A percentile compares a stretch with the other conserved stretches of the same genome.
phyloP scores from a whole-genome alignment of 1,139 yeast genomes.

The Debaryomyces sp. region DNA sequence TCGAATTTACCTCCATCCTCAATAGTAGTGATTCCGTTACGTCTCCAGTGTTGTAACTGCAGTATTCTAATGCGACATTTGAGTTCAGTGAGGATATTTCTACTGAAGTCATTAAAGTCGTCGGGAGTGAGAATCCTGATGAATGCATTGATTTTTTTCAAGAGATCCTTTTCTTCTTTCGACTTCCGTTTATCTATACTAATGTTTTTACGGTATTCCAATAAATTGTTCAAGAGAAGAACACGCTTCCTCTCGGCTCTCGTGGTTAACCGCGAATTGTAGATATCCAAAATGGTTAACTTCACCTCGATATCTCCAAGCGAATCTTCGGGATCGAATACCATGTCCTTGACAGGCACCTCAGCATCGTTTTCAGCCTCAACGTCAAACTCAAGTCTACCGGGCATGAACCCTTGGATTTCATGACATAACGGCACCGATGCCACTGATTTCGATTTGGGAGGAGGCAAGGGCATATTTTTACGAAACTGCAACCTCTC shows the following conservation, averaged over 20 bases:
- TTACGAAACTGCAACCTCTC: conserved; percentile 69
- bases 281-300: conserved; percentile 82
- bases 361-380: conserved; percentile 98
- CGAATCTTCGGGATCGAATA: conserved; percentile 90
- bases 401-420: conserved; percentile 98
- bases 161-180: conserved; percentile 86
- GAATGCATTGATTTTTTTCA: conserved; percentile 74
- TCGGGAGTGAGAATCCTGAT: conserved; percentile 78
- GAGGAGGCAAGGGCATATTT: conserved; percentile 72
- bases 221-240: conserved; percentile 70
- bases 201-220: conserved; percentile 83
- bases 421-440: conserved; percentile 97
- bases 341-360: conserved; percentile 89
- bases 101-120: conserved; percentile 76
- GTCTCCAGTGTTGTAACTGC: conserved; percentile 91
- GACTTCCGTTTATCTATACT: conserved; percentile 77
- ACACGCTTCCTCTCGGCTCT: conserved; percentile 92
- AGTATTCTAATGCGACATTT: conserved; percentile 79
- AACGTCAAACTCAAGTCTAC: conserved; percentile 92
- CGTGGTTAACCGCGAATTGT: conserved; percentile 83
- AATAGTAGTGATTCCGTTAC: conserved; percentile 80
- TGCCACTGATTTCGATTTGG: conserved; percentile 85
- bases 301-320: conserved; percentile 87
- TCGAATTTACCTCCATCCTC: conserved; percentile 88
- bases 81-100: conserved; percentile 75